Evolutionary conservation across 2,329 filamentous ascomycete genomes (phyloP).

Genomic region (Verticillium isaacii): DNA sequence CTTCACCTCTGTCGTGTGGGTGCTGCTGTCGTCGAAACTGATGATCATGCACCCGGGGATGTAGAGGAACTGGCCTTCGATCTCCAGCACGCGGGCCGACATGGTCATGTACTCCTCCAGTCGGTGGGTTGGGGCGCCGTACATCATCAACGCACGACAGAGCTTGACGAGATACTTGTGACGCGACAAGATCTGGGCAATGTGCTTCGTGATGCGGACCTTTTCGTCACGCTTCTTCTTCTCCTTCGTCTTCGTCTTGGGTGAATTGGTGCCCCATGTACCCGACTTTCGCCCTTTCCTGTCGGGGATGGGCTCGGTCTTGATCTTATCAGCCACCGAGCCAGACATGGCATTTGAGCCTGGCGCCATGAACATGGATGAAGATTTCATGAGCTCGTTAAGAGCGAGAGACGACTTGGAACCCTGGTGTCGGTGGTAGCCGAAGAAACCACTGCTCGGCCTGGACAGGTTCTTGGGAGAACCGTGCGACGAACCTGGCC

Average conservation of each 20-base stretch:
- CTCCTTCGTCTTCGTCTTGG: constrained; percentile 3
- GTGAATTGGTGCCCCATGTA: constrained; percentile 5
- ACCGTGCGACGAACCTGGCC: constrained; percentile 7
- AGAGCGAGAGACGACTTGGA: constrained; percentile 40
- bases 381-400: constrained; percentile 49
- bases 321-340: constrained; percentile 38
- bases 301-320: constrained; percentile 27
- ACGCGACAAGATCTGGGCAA: constrained; percentile 66
- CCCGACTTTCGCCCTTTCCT: constrained; percentile 24
- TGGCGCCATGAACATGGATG: constrained; percentile 45
- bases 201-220: constrained; percentile 49
- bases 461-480: constrained; percentile 24
- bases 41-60: constrained; percentile 92
- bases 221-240: constrained; percentile 27
- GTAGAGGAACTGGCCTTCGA: constrained; percentile 86
- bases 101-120: constrained; percentile 89
- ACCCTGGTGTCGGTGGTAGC: constrained; percentile 33
- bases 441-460: constrained; percentile 33
- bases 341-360: constrained; percentile 39
- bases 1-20: constrained; percentile 77
- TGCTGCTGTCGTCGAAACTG: constrained; percentile 72
- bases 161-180: constrained; percentile 82
- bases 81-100: constrained; percentile 82
- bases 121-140: constrained; percentile 85
- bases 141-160: constrained; percentile 82